Base-by-base conservation (phyloP, 495 filamentous ascomycete species). In the Pyronema omphalodes region DNA sequence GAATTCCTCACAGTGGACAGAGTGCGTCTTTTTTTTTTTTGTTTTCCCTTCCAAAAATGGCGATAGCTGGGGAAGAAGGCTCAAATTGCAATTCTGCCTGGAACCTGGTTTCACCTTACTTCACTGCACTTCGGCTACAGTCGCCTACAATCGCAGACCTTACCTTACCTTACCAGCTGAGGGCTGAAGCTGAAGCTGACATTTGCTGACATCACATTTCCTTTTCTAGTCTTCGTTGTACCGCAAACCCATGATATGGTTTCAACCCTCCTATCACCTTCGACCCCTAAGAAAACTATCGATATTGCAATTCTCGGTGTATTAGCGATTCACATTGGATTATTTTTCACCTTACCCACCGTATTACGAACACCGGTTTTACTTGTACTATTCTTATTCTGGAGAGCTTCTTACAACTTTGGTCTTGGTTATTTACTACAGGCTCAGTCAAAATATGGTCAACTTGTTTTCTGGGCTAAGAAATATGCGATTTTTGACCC, bases 221-320 rank as follows among this genome's bases (percentile, higher is more conserved):
- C 23, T 19, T 3, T 12, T 2, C 17, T 17, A 98, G 91, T 91
- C 51, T 98, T 98, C 68, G 84, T 86, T 36, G 91, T 98, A 17
- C 93, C 91, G 44, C 82, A 86, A 58, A 98, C 91, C 43, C 86
- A 94, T 73, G 91, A 98, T 69, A 96, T 96, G 89, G 91, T 98
- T 61, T 93, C 91, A 51, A 91, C 94, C 67, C 76, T 98, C 15
- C 76, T 98, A 56, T 93, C 89, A 53, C 91, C 91, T n/a, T 83
- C 80, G 47, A 79, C 94, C 67, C 88, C 91, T 4, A 98, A 98
- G 71, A 96, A 96, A 62, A 58, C 93, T 40, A 87, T 86, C 56
- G 91, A 98, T 64, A 63, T 79, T 36, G 58, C 83, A 18, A 86
- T 98, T 55, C 72, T 96, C n/a, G 74, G 75, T n/a, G 75, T 93